phyloP scores from a whole-genome alignment of 2,329 filamentous ascomycete species.

The Davidsoniella eucalypti region DNA sequence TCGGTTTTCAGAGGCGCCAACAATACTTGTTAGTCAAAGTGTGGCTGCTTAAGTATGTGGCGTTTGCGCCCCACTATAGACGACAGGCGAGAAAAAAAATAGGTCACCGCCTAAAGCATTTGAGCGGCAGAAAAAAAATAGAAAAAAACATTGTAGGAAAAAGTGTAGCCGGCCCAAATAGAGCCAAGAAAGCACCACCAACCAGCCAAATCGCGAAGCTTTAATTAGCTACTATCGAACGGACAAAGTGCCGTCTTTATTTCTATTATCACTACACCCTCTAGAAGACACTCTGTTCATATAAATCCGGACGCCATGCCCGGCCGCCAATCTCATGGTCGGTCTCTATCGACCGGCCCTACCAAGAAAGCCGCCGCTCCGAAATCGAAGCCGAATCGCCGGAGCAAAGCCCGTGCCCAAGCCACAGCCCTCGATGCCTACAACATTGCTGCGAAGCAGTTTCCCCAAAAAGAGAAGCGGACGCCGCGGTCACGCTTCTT shows the following conservation, averaged over 20 bases:
- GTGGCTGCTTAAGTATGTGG: constrained; percentile 5
- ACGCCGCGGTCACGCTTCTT: constrained; percentile 35
- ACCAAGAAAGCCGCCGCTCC: constrained; percentile 3
- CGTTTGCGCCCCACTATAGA: constrained; percentile 6
- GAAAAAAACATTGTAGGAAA: constrained; percentile 2
- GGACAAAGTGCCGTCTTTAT: too few species aligned
- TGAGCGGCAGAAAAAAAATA: constrained; percentile 15
- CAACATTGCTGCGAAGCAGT: constrained; percentile 37
- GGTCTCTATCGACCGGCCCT: constrained; percentile 20
- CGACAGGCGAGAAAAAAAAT: constrained; percentile 14
- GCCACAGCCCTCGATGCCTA: constrained; percentile 40
- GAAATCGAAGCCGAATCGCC: constrained; percentile 18
- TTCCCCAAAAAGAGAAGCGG: constrained; percentile 30
- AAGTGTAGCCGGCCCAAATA: background rate
- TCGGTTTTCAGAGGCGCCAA: constrained; percentile 1
- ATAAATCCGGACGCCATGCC: constrained; percentile 19
- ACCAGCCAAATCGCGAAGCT: background rate
- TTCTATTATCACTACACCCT: too few species aligned
- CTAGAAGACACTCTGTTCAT: too few species aligned
- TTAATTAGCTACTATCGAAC: too few species aligned
- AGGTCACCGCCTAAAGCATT: constrained; percentile 11
- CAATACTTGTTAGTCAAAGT: background rate
- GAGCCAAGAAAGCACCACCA: background rate
- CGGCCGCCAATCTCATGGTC: constrained; percentile 32
- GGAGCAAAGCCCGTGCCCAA: constrained; percentile 32